Conservation (phyloP, 2,329 filamentous ascomycete genomes). For the Colletotrichum karsti region DNA sequence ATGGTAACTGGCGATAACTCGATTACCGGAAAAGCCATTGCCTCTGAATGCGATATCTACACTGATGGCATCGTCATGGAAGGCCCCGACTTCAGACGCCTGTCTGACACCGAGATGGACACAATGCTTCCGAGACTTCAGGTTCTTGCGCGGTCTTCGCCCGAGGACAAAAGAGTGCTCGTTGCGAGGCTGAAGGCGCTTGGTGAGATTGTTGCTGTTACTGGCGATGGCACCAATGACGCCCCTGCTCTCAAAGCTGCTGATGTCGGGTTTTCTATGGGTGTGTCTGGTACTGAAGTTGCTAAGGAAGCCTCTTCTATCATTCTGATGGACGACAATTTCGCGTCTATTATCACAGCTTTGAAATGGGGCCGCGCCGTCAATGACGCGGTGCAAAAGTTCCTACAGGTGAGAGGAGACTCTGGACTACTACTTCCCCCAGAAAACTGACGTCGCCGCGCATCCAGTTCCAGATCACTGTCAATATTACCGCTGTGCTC, state of each 20-base stretch:
- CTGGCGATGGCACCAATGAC: constrained; percentile 74
- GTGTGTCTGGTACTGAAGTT: constrained; percentile 72
- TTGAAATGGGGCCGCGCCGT: constrained; percentile 75
- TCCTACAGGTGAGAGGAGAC: no score
- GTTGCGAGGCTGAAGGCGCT: constrained; percentile 62
- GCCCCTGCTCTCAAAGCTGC: constrained; percentile 72
- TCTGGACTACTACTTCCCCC: constrained; percentile 25
- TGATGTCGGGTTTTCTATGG: constrained; percentile 76
- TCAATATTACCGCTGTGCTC: constrained; percentile 74
- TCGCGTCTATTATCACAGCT: constrained; percentile 71
- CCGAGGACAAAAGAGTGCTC: constrained; percentile 67
- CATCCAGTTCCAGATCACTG: constrained; percentile 71
- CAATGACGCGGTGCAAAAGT: constrained; percentile 74
- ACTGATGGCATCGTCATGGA: constrained; percentile 72
- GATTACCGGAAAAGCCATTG: constrained; percentile 70
- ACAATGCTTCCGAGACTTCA: constrained; percentile 56
- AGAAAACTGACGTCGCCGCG: constrained; percentile 10
- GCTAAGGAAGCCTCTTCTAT: constrained; percentile 76
- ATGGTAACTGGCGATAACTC: constrained; percentile 79
- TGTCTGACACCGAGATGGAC: constrained; percentile 61
- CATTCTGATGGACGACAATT: constrained; percentile 75
- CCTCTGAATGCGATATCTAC: constrained; percentile 70
- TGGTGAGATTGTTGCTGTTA: constrained; percentile 68
- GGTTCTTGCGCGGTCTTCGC: constrained; percentile 67
- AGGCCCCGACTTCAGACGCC: constrained; percentile 67